A percentile compares a stretch with the other conserved stretches of the same genome.
phyloP scores from a whole-genome alignment of 805 yeast genomes.

The Isabelozyma heimii region DNA sequence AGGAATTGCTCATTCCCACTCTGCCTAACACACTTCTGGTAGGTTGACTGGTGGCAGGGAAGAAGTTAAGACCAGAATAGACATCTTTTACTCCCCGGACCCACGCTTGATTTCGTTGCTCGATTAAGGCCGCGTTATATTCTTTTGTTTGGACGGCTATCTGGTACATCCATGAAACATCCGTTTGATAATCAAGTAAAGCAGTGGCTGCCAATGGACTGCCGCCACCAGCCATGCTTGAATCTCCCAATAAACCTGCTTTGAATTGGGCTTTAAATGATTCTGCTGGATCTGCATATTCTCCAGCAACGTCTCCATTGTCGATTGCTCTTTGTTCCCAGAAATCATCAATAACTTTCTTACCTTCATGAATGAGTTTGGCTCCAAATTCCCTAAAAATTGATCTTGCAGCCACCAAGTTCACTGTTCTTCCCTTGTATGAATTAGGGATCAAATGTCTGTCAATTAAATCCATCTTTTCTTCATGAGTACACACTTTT shows the following conservation, averaged over 20 bases:
- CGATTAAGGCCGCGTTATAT: slow-evolving; percentile 62
- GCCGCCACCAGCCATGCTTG: slow-evolving; percentile 21
- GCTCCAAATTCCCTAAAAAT: slow-evolving; percentile 92
- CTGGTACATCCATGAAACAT: slow-evolving; percentile 81
- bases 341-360: slow-evolving; percentile 81
- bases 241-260: slow-evolving; percentile 34
- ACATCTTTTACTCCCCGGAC: slow-evolving; percentile 69
- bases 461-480: slow-evolving; percentile 78
- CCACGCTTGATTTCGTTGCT: slow-evolving; percentile 53
- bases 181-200: slow-evolving; percentile 43
- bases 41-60: slow-evolving; percentile 78
- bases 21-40: slow-evolving; percentile 31
- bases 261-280: slow-evolving; percentile 41
- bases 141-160: slow-evolving; percentile 77
- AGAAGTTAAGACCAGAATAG: slow-evolving; percentile 79
- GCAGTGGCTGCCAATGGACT: slow-evolving; percentile 29
- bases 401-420: slow-evolving; percentile 86
- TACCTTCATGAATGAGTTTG: slow-evolving; percentile 74
- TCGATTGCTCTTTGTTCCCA: slow-evolving; percentile 62
- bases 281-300: slow-evolving; percentile 67
- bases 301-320: slow-evolving; percentile 69
- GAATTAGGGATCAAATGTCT: slow-evolving; percentile 83
- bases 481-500: slow-evolving; percentile 68
- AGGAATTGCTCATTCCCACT: slow-evolving; percentile 23
- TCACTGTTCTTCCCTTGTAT: slow-evolving; percentile 86